These are phyloP conservation scores for Colletotrichum chrysophilum DNA, from an alignment of 2,329 filamentous ascomycete species.

Conservation along the genomic window DNA sequence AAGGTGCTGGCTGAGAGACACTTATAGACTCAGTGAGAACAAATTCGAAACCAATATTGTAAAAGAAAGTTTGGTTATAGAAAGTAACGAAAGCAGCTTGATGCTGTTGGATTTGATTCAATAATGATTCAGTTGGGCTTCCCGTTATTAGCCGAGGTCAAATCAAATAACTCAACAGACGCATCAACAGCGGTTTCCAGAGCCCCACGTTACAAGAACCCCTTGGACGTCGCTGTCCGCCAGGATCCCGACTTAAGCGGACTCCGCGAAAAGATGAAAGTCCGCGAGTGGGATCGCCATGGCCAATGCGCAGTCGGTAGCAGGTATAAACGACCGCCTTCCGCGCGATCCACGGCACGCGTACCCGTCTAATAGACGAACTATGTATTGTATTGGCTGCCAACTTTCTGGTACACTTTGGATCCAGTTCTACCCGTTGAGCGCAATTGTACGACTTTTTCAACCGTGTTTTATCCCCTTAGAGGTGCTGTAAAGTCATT, in stretches of 20 bases:
- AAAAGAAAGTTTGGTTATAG: neutral
- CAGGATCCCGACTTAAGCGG: neutral
- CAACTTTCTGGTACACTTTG: neutral
- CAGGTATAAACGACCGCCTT: neutral
- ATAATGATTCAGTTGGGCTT: neutral
- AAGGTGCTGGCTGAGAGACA: neutral
- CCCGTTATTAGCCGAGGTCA: neutral
- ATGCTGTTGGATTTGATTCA: neutral
- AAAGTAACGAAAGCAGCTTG: neutral
- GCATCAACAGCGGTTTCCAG: neutral
- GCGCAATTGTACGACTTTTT: neutral
- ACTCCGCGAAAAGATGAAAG: neutral
- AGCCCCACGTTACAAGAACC: neutral
- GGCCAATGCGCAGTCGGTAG: neutral
- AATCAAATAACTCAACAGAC: neutral
- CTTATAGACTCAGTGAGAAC: neutral
- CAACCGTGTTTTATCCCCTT: neutral
- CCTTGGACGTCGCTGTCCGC: neutral
- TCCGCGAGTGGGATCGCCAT: neutral
- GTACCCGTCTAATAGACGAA: neutral
- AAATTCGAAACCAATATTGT: neutral
- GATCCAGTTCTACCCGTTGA: neutral
- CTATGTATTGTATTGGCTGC: neutral
- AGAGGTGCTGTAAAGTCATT: neutral
- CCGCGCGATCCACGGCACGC: neutral